Evolutionary conservation across 441 rosid genomes (phyloP), one percentile per base, ranked within the genome.

Genomic region (Syzygium malaccense): DNA sequence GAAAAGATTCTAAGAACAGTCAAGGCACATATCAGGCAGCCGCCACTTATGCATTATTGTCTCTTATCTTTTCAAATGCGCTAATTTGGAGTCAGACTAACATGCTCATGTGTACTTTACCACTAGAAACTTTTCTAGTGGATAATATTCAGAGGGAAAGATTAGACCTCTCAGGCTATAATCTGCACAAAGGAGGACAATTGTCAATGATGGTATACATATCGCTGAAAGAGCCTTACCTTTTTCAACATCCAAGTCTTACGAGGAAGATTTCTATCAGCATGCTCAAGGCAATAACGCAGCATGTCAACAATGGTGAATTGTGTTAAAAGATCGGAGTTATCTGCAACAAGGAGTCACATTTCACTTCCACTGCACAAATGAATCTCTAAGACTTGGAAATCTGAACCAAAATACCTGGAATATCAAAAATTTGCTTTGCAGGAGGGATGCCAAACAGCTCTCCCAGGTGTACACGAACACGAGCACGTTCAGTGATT

Each of bases 341-440:
- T 92, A 85, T 94, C 98, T 96, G 92, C 91, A 89, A 89, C 88
- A 88, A 87, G 75, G 91, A 55, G 33, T 75, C 83, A 41, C 51
- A 13, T 41, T 75, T 75, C n/a, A 75, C 51, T 41, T 75, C 83
- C 53, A 41, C 83, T 75, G 25, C 51, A 41, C 53, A 41, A 41
- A 75, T 75, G 58, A 85, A 55, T 23, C 20, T 41, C 30, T 28
- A 14, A 85, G 56, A 41, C 48, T 84, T 45, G 15, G 26, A 85
- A 87, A 86, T 49, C 51, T 23, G 68, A 85, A 86, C 33, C n/a
- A 51, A 54, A 86, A 90, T 89, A 97, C 99, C 98, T 92, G 99
- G 94, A 88, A 95, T 95, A 91, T 97, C 98, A 71, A 96, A 97
- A 85, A 95, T 92, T 88, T 97, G 98, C 91, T 92, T 94, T 37